Conservation (phyloP, 1,139 yeast species). For the Hyphopichia fennica region DNA sequence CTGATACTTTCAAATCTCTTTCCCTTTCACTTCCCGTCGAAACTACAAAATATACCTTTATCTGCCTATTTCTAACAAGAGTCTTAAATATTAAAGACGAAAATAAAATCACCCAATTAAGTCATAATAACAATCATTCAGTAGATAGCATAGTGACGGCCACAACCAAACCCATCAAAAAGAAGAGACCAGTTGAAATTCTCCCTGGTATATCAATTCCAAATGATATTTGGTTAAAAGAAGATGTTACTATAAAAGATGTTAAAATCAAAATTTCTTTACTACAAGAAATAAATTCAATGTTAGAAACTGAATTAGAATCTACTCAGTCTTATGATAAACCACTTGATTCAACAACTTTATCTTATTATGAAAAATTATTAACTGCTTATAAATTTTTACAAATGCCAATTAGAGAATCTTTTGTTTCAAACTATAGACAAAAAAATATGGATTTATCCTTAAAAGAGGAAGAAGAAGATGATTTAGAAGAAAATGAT, state of each 20-base stretch:
- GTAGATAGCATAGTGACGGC: neutral
- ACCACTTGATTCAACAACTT: slow-evolving; percentile 25
- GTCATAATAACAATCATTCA: neutral
- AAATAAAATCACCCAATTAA: slow-evolving; percentile 5
- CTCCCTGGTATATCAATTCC: slow-evolving; percentile 39
- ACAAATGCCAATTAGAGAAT: slow-evolving; percentile 20
- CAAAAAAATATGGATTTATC: slow-evolving; percentile 1
- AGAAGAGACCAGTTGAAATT: slow-evolving; percentile 18
- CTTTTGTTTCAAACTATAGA: slow-evolving; percentile 1
- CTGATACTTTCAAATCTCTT: slow-evolving; percentile 22
- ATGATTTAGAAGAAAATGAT: slow-evolving; percentile 7
- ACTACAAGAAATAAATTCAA: slow-evolving; percentile 34
- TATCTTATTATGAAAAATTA: slow-evolving; percentile 37
- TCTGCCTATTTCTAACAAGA: slow-evolving; percentile 21
- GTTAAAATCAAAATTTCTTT: slow-evolving; percentile 34
- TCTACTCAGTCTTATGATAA: slow-evolving; percentile 4
- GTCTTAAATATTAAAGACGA: slow-evolving; percentile 20
- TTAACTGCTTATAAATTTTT: slow-evolving; percentile 38
- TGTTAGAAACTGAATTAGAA: slow-evolving; percentile 28
- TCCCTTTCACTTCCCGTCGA: slow-evolving; percentile 29
- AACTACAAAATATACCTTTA: slow-evolving; percentile 24
- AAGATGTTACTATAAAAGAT: slow-evolving; percentile 33
- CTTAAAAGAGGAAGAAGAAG: slow-evolving; percentile 23
- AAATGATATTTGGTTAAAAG: slow-evolving; percentile 40
- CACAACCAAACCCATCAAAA: neutral